Percentiles rank a stretch among this genome's conserved stretches.
These are phyloP conservation scores for Rhododendron molle DNA, from an alignment of 148 eudicot genomes.

Conservation along the genomic window DNA sequence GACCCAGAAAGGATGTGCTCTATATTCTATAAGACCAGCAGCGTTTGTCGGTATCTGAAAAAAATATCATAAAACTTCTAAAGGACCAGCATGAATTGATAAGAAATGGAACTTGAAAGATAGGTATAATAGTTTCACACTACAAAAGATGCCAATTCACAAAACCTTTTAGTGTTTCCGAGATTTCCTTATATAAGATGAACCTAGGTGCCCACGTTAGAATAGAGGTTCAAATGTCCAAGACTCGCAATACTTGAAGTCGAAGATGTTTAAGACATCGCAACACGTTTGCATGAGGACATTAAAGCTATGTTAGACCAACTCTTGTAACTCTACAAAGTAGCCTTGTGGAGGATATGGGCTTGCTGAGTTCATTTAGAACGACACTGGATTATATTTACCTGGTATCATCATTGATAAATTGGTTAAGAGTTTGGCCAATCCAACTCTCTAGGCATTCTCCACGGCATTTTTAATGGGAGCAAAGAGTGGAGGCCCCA, in stretches of 20 bases:
- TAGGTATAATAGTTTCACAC: neutral
- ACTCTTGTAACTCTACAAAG: neutral
- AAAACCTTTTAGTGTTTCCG: neutral
- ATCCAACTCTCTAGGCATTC: neutral
- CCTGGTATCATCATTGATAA: neutral
- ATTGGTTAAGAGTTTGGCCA: neutral
- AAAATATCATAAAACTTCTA: neutral
- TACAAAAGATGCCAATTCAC: neutral
- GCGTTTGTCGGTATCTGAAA: slow-evolving; percentile 79
- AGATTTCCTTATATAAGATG: neutral
- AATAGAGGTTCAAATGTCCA: neutral
- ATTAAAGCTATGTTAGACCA: neutral
- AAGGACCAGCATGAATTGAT: neutral
- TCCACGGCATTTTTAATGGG: neutral
- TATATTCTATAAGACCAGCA: slow-evolving; percentile 83
- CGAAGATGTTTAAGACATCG: neutral
- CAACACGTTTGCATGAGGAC: neutral
- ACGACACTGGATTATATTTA: neutral
- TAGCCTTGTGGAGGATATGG: neutral
- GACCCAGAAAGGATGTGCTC: slow-evolving; percentile 97
- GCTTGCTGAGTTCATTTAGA: neutral
- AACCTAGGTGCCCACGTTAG: neutral
- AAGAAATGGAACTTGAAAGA: neutral
- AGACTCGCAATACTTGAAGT: neutral
- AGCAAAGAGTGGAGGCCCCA: neutral